Evolutionary conservation across 2,329 filamentous ascomycete species (phyloP), one percentile per base, ranked within the genome.

Genomic region (Botryosphaeria dothidea): DNA sequence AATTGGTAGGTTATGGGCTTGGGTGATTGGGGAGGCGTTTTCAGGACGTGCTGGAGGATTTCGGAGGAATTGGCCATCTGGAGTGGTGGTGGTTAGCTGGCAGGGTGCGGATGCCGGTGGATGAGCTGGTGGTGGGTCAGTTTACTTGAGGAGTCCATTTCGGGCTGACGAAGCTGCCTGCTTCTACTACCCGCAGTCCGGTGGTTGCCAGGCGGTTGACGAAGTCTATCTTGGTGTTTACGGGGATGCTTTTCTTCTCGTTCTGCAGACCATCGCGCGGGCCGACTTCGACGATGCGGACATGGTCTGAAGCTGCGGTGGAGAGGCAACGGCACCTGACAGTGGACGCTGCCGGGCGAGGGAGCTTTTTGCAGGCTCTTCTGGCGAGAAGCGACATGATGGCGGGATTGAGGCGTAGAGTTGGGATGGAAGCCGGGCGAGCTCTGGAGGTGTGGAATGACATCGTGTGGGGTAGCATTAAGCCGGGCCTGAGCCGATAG

Each of bases 11-110:
- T 89, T 60, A 93, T 83, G 1, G 82, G 79, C 58, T 80, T 73
- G 15, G 80, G 72, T 3, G 89, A 84, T 23, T 81, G 73, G 7
- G 88, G 84, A 17, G 85, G 84, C 38, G 81, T 79, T 46, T 84
- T 78, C 13, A 92, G 82, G 62, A 93, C 80, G 71, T 91, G 86
- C 68, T 90, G 79, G 65, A 95, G 84, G 52, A 95, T 91, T 45
- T 91, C 84, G 73, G 86, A 85, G 1, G 92, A 93, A 71, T 91
- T 90, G 68, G 89, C 88, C 91, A 94, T 93, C 89, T 92, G 65
- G 13, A 54, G 41, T 7, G 13, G 38, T n/a, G 29, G 54, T 75
- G 65, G 74, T 70, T 54, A 64, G 25, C 31, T 31, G 3, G 17
- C 38, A 8, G 5, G 54, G n/a, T n/a, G 21, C 15, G 36, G 36